Evolutionary conservation across 75 land plant species (phyloP).

Genomic region (Pinus albicaulis): DNA sequence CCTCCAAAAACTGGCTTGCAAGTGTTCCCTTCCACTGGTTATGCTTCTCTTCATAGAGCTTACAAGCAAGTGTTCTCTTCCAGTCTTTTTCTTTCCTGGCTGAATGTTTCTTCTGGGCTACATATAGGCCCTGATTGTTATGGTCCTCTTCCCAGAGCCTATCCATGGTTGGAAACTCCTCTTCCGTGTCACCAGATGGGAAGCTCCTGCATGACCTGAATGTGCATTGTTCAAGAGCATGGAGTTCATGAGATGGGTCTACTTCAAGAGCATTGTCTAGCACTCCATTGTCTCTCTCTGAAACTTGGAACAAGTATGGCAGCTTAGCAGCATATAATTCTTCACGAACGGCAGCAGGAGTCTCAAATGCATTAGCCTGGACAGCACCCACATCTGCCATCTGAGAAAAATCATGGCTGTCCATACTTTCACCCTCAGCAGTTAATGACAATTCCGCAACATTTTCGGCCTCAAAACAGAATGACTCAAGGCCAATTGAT

Average conservation of each 20-base stretch:
- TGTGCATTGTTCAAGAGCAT: background rate
- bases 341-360: background rate
- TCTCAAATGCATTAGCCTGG: background rate
- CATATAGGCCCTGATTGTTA: background rate
- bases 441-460: background rate
- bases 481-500: background rate
- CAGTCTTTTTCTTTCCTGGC: constrained; percentile 7
- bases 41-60: constrained; percentile 8
- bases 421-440: background rate
- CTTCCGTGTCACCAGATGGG: background rate
- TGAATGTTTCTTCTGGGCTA: no score
- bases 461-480: background rate
- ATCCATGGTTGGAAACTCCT: constrained; percentile 6
- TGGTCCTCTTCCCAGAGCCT: constrained; percentile 6
- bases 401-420: background rate
- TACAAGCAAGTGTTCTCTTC: constrained; percentile 10
- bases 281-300: constrained; percentile 2
- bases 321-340: background rate
- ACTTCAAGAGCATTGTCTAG: background rate
- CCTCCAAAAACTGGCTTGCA: constrained; percentile 5
- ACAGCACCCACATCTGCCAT: background rate
- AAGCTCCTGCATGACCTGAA: constrained; percentile 8
- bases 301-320: background rate
- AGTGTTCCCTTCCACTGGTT: constrained; percentile 4
- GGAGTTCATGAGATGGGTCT: constrained; percentile 1